Base-by-base conservation (phyloP, 2,329 filamentous ascomycete species). In the Neopestalotiopsis rosae region DNA sequence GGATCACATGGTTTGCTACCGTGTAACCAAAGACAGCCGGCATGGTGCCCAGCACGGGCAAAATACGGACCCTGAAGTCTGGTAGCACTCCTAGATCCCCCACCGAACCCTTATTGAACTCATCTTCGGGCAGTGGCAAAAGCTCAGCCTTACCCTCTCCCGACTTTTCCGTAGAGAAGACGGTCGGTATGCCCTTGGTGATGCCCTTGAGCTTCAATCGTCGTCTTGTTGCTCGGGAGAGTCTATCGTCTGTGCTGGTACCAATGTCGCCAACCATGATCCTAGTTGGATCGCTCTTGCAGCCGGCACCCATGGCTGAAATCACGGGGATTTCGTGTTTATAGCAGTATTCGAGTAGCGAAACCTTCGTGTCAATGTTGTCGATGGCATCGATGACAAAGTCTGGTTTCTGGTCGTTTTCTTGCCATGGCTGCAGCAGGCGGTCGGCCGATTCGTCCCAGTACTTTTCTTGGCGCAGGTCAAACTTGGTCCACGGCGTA, bases 301-400 rank as follows among this genome's bases (percentile, higher is more conserved):
- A 98, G 0, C 94, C 96, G 0, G 96, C 96, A 0, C 96, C 96
- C 95, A 98, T 98, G 40, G 94, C 93, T 17, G 94, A 96, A 71
- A 99, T 95, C 34, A 99, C 94, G 0, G 90, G 91, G 32, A 98
- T 84, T 1, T 87, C 85, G 77, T 94, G 88, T 70, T 90, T 88
- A 78, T 95, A 87, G 81, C 96, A 99, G 82, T 97, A 97, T 75
- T 94, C 91, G 56, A 99, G 85, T 67, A 99, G 84, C 20, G 91
- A 92, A 3, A 99, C 95, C 83, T 99, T 99, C 67, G 94, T 97
- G 65, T 97, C 94, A 71, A 99, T 98, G 78, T 99, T 98, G 81
- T 99, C 96, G 73, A 99, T 99, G 28, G 95, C 97, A 81, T 99
- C 96, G 45, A 99, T 89, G n/a, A 99, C 90, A 76, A 91, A 99